phyloP scores from a whole-genome alignment of 164 flowering plant species.

The Dillenia turbinata region DNA sequence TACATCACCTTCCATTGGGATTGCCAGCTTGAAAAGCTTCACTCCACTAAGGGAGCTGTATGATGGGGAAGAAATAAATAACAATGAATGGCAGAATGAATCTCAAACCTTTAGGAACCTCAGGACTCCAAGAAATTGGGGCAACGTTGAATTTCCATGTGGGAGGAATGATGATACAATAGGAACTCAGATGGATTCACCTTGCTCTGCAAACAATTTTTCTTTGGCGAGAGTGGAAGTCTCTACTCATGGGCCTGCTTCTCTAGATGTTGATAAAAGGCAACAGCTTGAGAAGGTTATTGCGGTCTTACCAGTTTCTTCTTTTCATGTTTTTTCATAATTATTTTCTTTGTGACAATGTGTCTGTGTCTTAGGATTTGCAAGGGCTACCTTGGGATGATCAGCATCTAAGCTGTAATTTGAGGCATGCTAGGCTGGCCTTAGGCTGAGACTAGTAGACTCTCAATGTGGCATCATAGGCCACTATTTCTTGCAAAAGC shows the following conservation, averaged over 20 bases:
- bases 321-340: neutral
- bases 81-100: constrained; percentile 19
- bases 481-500: too few species aligned
- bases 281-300: constrained; percentile 29
- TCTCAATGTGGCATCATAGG: too few species aligned
- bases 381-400: neutral
- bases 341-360: neutral
- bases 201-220: constrained; percentile 16
- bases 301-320: neutral
- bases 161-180: constrained; percentile 16
- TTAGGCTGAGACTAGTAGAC: too few species aligned
- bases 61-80: constrained; percentile 7
- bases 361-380: too few species aligned
- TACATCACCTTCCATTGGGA: constrained; percentile 5
- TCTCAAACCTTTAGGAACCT: constrained; percentile 9
- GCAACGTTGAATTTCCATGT: constrained; percentile 10
- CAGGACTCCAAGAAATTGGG: constrained; percentile 10
- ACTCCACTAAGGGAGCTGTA: constrained; percentile 5
- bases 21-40: neutral
- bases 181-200: constrained; percentile 12
- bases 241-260: constrained; percentile 21
- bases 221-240: constrained; percentile 6
- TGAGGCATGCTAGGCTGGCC: too few species aligned
- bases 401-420: neutral
- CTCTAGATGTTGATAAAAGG: constrained; percentile 14